Evolutionary conservation across 1,139 yeast genomes (phyloP).

Genomic region (Zygosaccharomyces sapae): DNA sequence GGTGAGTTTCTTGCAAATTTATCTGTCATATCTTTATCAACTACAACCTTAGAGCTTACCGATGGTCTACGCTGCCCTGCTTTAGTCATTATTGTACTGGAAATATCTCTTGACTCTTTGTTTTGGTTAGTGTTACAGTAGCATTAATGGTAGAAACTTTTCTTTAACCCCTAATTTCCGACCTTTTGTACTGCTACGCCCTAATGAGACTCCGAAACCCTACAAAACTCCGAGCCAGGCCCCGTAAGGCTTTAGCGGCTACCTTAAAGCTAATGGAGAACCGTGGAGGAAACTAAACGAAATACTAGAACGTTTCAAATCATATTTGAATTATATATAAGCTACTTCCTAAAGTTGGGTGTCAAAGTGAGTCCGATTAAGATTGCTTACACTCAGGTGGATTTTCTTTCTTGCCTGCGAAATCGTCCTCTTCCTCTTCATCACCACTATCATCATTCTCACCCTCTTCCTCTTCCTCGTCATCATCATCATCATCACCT

Average conservation of each 20-base stretch:
- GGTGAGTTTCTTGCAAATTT: constrained; percentile 25
- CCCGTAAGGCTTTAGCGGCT: constrained; percentile 2
- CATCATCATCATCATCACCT: constrained; percentile 47
- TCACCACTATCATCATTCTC: constrained; percentile 33
- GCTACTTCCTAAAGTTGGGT: background rate
- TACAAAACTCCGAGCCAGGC: background rate
- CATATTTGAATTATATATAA: too few species aligned
- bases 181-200: background rate
- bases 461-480: constrained; percentile 34
- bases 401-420: constrained; percentile 45
- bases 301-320: too few species aligned
- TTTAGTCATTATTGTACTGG: background rate
- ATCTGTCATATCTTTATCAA: constrained; percentile 24
- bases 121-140: background rate
- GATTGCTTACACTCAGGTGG: constrained; percentile 88
- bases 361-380: constrained; percentile 18
- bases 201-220: background rate
- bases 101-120: background rate
- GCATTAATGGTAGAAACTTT: background rate
- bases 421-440: constrained; percentile 39
- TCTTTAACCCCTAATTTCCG: background rate
- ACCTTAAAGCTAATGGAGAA: background rate
- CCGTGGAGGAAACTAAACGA: too few species aligned
- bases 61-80: constrained; percentile 2
- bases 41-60: constrained; percentile 15